Percentiles rank a stretch among this genome's conserved stretches.
phyloP scores from a whole-genome alignment of 108 stramenopile species.

The Mediolabrus comicus region DNA sequence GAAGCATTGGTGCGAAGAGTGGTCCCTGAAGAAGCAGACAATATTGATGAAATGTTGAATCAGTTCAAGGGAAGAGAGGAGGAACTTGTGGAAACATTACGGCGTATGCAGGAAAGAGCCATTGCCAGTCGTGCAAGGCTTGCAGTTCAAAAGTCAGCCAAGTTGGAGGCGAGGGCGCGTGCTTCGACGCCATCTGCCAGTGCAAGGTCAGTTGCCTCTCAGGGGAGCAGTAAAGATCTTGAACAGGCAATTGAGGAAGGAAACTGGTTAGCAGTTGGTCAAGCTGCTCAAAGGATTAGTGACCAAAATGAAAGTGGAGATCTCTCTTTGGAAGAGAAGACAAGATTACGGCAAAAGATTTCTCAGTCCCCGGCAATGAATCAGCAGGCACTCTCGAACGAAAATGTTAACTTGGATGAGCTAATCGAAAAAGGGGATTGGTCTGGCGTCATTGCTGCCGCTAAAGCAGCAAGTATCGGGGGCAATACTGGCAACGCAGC shows the following conservation, averaged over 20 bases:
- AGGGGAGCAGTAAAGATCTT: slow-evolving; percentile 43
- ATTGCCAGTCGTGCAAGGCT: slow-evolving; percentile 75
- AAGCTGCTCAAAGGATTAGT: slow-evolving; percentile 66
- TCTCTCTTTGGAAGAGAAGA: slow-evolving; percentile 36
- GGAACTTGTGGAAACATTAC: slow-evolving; percentile 81
- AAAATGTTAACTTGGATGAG: slow-evolving; percentile 66
- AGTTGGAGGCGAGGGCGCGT: slow-evolving; percentile 61
- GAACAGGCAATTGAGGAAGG: slow-evolving; percentile 79
- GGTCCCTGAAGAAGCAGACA: slow-evolving; percentile 87
- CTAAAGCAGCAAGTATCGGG: slow-evolving; percentile 49
- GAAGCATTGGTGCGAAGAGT: slow-evolving; percentile 76
- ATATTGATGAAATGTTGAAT: slow-evolving; percentile 87
- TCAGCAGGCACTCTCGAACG: slow-evolving; percentile 16
- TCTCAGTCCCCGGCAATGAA: slow-evolving; percentile 31
- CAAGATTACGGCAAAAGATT: slow-evolving; percentile 29
- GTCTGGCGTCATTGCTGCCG: slow-evolving; percentile 77
- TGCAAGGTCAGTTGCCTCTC: slow-evolving; percentile 20
- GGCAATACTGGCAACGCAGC: not conserved
- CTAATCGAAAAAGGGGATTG: slow-evolving; percentile 84
- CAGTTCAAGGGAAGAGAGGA: slow-evolving; percentile 91
- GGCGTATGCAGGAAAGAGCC: slow-evolving; percentile 85
- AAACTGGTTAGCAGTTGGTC: slow-evolving; percentile 88
- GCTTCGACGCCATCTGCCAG: slow-evolving; percentile 14
- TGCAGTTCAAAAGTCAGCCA: slow-evolving; percentile 75
- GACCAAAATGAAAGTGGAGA: slow-evolving; percentile 31